Evolutionary conservation across 768 basidiomycete genomes (phyloP).

Genomic region (Boletus sp.): DNA sequence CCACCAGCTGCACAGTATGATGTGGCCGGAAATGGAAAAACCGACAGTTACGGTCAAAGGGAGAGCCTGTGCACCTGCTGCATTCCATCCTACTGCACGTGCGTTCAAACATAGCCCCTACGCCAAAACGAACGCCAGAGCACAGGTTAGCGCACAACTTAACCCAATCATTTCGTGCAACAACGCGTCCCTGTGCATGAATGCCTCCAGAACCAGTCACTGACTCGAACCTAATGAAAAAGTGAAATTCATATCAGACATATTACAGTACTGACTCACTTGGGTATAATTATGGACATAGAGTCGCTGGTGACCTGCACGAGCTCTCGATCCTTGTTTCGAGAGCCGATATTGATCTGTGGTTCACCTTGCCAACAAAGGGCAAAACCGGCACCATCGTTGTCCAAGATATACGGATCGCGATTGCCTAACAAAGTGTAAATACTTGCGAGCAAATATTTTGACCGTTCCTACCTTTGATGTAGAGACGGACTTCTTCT

Average conservation of each 20-base stretch:
- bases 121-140: conserved; percentile 84
- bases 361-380: conserved; percentile 81
- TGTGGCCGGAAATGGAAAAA: conserved; percentile 81
- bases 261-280: conserved; percentile 48
- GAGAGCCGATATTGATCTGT: conserved; percentile 63
- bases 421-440: conserved; percentile 58
- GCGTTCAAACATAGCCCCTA: conserved; percentile 80
- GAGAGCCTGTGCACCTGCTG: conserved; percentile 50
- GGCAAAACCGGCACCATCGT: conserved; percentile 82
- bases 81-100: conserved; percentile 71
- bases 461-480: conserved; percentile 64
- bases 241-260: not conserved
- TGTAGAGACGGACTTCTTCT: conserved; percentile 71
- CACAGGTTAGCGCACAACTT: conserved; percentile 84
- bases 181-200: conserved; percentile 20
- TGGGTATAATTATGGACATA: conserved; percentile 82
- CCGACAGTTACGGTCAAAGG: conserved; percentile 78
- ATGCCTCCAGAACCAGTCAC: conserved; percentile 4
- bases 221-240: conserved; percentile 22
- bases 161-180: conserved; percentile 37
- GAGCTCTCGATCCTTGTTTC: conserved; percentile 71
- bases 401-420: conserved; percentile 71
- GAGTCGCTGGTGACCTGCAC: conserved; percentile 80
- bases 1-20: conserved; percentile 66
- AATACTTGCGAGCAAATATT: not conserved